Evolutionary conservation across 2,329 filamentous ascomycete species (phyloP), one percentile per base, ranked within the genome.

Genomic region (Beauveria brongniartii): DNA sequence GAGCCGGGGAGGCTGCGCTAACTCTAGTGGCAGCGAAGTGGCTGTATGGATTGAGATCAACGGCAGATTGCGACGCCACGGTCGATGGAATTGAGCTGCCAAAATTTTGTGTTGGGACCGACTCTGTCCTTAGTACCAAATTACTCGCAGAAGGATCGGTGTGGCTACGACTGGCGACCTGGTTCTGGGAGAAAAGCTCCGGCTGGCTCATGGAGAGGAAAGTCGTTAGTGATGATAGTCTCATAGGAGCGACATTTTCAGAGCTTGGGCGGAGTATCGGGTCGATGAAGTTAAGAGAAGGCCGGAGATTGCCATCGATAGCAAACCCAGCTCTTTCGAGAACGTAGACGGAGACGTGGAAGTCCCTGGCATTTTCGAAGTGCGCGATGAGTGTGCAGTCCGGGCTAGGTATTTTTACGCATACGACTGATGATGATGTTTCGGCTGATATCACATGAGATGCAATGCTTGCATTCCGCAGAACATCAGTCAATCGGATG

Each of bases 311-410:
- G 61, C 24, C 63, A 58, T 4, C 69, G 64, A 34, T 64, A 63
- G 43, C 30, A 40, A 76, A 72, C 9, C 70, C 69, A 14, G 68
- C 64, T 55, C 68, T 72, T 40, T 69, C 65, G 1, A 76, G 65
- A 55, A 73, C 67, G 51, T 67, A 73, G 5, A 70, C 65, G 1
- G 69, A 63, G 18, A 75, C 58, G 26, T 63, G 67, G 41, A 75
- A 74, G 53, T 75, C 72, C 57, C 72, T 66, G 5, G 55, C 63
- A 9, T 71, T 65, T 9, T 68, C 65, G 47, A 76, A 74, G 22
- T 67, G 65, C 10, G 64, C 65, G 5, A 67, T 47, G 12, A 74
- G 55, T 5, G 64, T 65, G 37, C 70, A 69, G 2, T 61, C 54
- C n/a, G 68, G 67, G 5, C 64, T 60, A 3, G 67, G 65, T 5